Percentiles rank a stretch among this genome's conserved stretches.
These are phyloP conservation scores for Coelastrella sp. DNA, from an alignment of 139 green algal genomes.

Conservation along the genomic window DNA sequence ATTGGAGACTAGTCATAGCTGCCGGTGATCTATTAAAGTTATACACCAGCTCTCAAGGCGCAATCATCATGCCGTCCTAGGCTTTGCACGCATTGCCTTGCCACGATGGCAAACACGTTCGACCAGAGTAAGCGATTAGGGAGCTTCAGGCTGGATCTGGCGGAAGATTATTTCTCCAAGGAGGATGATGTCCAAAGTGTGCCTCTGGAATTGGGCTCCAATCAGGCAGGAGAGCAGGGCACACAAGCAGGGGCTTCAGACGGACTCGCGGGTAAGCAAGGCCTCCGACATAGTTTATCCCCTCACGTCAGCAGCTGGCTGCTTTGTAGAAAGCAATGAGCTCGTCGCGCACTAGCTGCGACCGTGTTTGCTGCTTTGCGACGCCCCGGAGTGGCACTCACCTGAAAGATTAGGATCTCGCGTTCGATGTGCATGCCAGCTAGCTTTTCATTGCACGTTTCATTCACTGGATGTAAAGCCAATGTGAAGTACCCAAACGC, in stretches of 20 bases:
- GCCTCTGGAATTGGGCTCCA: background rate
- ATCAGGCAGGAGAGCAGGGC: background rate
- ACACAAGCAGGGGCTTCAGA: background rate
- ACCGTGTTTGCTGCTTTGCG: no score
- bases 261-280: background rate
- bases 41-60: background rate
- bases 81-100: background rate
- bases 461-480: no score
- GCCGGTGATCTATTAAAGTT: background rate
- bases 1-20: background rate
- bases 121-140: background rate
- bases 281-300: no score
- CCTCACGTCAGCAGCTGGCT: no score
- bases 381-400: no score
- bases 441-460: no score
- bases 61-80: background rate
- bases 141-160: background rate
- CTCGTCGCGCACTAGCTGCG: no score
- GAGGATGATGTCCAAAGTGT: background rate
- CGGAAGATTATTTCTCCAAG: background rate
- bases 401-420: no score
- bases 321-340: no score
- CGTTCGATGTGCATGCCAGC: no score
- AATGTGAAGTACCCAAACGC: background rate
- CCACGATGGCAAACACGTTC: background rate